phyloP scores from a whole-genome alignment of 2,329 filamentous ascomycete species.

The Clonostachys byssicola region DNA sequence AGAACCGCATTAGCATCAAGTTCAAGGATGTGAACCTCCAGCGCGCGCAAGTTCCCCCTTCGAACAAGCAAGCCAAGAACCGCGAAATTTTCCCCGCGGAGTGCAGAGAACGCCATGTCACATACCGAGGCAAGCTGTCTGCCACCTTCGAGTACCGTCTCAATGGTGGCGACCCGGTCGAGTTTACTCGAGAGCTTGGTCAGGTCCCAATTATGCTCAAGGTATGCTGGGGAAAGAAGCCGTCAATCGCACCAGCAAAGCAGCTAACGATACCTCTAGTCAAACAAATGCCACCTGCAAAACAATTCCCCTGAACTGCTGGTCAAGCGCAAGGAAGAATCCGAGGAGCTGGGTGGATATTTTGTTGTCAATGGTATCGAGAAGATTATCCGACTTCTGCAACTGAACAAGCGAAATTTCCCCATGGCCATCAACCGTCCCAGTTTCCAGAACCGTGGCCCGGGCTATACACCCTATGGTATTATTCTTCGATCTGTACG shows the following conservation, averaged over 20 bases:
- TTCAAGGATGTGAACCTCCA: conserved; percentile 80
- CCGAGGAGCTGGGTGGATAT: conserved; percentile 93
- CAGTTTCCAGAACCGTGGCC: conserved; percentile 84
- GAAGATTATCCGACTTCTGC: conserved; percentile 89
- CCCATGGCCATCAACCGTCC: conserved; percentile 90
- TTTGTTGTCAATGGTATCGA: conserved; percentile 98
- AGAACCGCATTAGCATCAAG: conserved; percentile 74
- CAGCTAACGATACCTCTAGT: conserved; percentile 40
- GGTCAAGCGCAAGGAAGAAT: conserved; percentile 86
- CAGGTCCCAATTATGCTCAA: conserved; percentile 91
- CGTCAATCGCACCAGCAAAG: not conserved
- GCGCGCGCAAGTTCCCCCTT: conserved; percentile 72
- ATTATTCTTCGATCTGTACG: conserved; percentile 89
- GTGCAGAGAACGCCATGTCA: conserved; percentile 88
- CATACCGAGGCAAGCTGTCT: conserved; percentile 83
- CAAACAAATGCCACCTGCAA: conserved; percentile 86
- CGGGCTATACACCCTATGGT: conserved; percentile 83
- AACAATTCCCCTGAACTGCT: conserved; percentile 78
- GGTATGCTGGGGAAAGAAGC: conserved; percentile 40
- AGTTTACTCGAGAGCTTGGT: conserved; percentile 81
- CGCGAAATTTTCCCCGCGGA: conserved; percentile 88
- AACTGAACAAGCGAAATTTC: conserved; percentile 88
- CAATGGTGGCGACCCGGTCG: conserved; percentile 81
- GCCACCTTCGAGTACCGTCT: conserved; percentile 81
- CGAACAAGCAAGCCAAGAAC: conserved; percentile 80